Evolutionary conservation across 768 basidiomycete species (phyloP).

Genomic region (Porpolomopsis calyptriformis): DNA sequence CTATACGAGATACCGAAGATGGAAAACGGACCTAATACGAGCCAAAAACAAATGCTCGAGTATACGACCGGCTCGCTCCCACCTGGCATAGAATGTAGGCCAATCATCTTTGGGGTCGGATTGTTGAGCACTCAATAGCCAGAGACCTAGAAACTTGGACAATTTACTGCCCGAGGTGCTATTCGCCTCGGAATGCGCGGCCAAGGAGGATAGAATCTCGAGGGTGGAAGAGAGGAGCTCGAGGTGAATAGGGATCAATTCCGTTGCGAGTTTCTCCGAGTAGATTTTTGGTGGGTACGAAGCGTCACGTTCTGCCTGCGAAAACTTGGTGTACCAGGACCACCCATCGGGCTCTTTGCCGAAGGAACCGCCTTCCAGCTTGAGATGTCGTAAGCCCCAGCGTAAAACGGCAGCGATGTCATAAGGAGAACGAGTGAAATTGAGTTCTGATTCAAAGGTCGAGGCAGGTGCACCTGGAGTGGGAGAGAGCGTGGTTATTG

Average conservation of each 20-base stretch:
- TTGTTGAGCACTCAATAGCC: conserved; percentile 48
- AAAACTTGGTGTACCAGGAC: conserved; percentile 60
- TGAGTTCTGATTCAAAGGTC: conserved; percentile 55
- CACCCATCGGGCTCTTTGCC: conserved; percentile 36
- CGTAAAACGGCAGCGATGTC: conserved; percentile 74
- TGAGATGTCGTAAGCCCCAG: conserved; percentile 70
- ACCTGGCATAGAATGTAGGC: conserved; percentile 56
- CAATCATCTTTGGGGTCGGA: conserved; percentile 46
- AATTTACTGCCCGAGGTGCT: conserved; percentile 72
- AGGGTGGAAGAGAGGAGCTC: conserved; percentile 49
- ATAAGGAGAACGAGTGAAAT: conserved; percentile 55
- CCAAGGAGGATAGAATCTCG: conserved; percentile 56
- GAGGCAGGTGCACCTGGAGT: conserved; percentile 35
- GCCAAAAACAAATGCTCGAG: conserved; percentile 71
- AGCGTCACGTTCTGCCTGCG: conserved; percentile 44
- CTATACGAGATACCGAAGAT: conserved; percentile 1
- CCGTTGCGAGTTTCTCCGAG: conserved; percentile 49
- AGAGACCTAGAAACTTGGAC: conserved; percentile 61
- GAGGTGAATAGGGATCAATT: conserved; percentile 45
- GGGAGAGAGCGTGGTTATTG: conserved; percentile 41
- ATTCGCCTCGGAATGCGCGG: conserved; percentile 61
- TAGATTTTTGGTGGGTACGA: conserved; percentile 58
- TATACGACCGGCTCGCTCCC: conserved; percentile 64
- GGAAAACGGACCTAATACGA: conserved; percentile 46
- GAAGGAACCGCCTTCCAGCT: conserved; percentile 48